Evolutionary conservation across 2,329 filamentous ascomycete species (phyloP).

Genomic region (Aspergillus sp.): DNA sequence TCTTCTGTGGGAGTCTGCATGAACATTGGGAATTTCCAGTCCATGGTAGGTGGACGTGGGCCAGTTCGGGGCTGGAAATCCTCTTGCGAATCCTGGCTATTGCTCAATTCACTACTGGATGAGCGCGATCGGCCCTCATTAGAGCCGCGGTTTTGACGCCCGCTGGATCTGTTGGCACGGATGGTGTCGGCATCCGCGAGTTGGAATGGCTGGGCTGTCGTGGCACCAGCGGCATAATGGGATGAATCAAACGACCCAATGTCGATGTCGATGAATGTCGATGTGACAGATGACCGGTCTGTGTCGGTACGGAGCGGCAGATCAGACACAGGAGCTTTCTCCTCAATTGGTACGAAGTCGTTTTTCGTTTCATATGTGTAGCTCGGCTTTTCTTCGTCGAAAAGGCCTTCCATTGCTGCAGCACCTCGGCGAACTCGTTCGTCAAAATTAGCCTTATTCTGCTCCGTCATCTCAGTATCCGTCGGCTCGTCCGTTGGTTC

Average conservation of each 20-base stretch:
- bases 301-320: slow-evolving; percentile 52
- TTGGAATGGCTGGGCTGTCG: slow-evolving; percentile 52
- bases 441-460: slow-evolving; percentile 56
- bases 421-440: slow-evolving; percentile 58
- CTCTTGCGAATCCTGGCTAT: slow-evolving; percentile 25
- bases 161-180: slow-evolving; percentile 54
- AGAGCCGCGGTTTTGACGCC: slow-evolving; percentile 43
- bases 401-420: slow-evolving; percentile 57
- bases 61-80: slow-evolving; percentile 34
- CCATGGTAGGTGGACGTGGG: slow-evolving; percentile 47
- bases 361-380: slow-evolving; percentile 59
- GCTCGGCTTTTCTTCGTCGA: slow-evolving; percentile 55
- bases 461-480: slow-evolving; percentile 38
- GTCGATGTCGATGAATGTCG: slow-evolving; percentile 56
- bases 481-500: slow-evolving; percentile 29
- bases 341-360: slow-evolving; percentile 47
- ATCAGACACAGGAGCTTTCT: slow-evolving; percentile 50
- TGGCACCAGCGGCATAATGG: slow-evolving; percentile 53
- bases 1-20: slow-evolving; percentile 21
- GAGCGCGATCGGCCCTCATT: slow-evolving; percentile 34
- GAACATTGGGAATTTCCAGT: slow-evolving; percentile 47
- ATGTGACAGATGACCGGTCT: slow-evolving; percentile 48
- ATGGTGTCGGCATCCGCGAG: slow-evolving; percentile 56
- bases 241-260: slow-evolving; percentile 52
- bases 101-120: slow-evolving; percentile 29